A percentile compares a stretch with the other conserved stretches of the same genome.
Conservation (phyloP, 2,329 filamentous ascomycete species). For the Ophiostoma sp. region DNA sequence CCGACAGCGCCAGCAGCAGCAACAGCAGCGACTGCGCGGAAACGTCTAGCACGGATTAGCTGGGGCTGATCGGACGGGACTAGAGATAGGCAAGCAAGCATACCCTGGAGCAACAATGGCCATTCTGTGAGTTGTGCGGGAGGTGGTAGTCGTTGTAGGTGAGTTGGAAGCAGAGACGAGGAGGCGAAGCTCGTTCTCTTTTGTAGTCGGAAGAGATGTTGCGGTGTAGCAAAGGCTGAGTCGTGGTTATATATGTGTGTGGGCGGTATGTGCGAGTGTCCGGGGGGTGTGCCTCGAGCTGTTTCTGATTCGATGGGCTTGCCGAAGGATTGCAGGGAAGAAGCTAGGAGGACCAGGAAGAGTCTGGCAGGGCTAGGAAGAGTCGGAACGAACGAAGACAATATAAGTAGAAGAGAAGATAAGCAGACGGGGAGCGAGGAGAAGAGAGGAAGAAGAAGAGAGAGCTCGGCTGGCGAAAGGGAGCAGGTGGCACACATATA, state of each 20-base stretch:
- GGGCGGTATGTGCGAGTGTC: background rate
- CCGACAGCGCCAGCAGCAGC: constrained; percentile 33
- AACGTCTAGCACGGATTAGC: constrained; percentile 32
- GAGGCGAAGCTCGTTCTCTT: no score
- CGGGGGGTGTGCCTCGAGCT: no score
- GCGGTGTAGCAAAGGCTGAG: background rate
- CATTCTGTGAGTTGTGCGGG: background rate
- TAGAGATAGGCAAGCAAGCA: background rate
- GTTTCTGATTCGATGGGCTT: background rate
- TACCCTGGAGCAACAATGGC: constrained; percentile 6
- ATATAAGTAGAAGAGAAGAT: no score
- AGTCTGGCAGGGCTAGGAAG: background rate
- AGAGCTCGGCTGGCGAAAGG: background rate
- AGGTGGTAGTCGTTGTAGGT: background rate
- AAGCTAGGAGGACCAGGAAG: no score
- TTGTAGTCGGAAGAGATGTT: no score
- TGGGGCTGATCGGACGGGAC: background rate
- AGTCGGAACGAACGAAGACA: no score
- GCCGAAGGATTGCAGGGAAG: background rate
- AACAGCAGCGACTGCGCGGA: constrained; percentile 35
- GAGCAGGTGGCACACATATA: background rate
- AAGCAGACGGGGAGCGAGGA: background rate
- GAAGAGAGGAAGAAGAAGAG: background rate
- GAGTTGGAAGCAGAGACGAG: no score
- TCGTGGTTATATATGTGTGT: background rate